Evolutionary conservation across 495 filamentous ascomycete species (phyloP).

Genomic region (Lepidopterella palustris): DNA sequence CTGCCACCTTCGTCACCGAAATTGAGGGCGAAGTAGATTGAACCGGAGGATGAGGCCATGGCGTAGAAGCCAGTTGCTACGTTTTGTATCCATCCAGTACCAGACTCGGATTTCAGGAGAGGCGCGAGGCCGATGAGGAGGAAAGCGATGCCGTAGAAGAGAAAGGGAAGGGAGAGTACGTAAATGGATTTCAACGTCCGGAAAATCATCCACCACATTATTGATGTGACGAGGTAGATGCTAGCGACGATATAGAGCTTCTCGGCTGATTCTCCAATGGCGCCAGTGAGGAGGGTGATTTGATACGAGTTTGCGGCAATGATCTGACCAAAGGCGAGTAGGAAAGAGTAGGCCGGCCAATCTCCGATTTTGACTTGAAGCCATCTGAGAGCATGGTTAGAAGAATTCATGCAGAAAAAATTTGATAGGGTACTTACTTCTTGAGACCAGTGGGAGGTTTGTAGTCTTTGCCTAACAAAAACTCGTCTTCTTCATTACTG

Average conservation of each 20-base stretch:
- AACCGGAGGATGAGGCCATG: conserved; percentile 52
- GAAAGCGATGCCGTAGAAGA: conserved; percentile 58
- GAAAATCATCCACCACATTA: conserved; percentile 59
- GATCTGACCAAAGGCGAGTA: conserved; percentile 62
- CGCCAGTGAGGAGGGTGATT: conserved; percentile 58
- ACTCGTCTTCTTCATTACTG: conserved; percentile 36
- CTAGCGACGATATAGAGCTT: conserved; percentile 58
- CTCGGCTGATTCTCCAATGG: conserved; percentile 51
- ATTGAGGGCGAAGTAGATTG: conserved; percentile 60
- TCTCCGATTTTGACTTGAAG: conserved; percentile 41
- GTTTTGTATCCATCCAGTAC: conserved; percentile 48
- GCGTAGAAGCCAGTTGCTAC: conserved; percentile 56
- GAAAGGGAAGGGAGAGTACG: conserved; percentile 52
- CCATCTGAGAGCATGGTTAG: background rate
- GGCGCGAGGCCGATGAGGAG: conserved; percentile 60
- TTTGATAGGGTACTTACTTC: background rate
- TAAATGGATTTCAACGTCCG: conserved; percentile 51
- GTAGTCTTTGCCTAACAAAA: conserved; percentile 58
- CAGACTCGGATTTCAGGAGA: conserved; percentile 37
- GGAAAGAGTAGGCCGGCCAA: conserved; percentile 68
- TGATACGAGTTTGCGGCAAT: conserved; percentile 64
- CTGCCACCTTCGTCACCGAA: conserved; percentile 59
- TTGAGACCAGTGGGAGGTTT: conserved; percentile 56
- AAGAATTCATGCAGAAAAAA: background rate
- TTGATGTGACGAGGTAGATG: conserved; percentile 54